phyloP scores from a whole-genome alignment of 306 rosid genomes.

The Acmispon strigosus region DNA sequence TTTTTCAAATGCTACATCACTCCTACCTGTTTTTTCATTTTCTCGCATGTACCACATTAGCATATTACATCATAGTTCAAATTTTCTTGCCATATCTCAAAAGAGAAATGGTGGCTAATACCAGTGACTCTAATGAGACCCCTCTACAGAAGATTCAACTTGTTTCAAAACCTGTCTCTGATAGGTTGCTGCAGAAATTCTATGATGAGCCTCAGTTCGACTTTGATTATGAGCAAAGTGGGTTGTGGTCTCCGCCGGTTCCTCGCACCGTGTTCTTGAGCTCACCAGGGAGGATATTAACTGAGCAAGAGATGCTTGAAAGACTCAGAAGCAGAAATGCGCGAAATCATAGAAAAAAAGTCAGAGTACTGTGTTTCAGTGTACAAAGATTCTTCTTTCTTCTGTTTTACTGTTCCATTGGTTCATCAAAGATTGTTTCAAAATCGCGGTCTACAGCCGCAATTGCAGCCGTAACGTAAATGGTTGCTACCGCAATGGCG shows the following conservation, averaged over 20 bases:
- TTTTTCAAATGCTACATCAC: slow-evolving; percentile 25
- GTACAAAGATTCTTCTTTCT: slow-evolving; percentile 17
- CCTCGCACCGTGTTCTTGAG: slow-evolving; percentile 52
- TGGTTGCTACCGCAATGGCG: no score
- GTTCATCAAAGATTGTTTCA: background rate
- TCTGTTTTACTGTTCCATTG: slow-evolving; percentile 22
- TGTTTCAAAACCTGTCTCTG: slow-evolving; percentile 54
- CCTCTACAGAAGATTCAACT: slow-evolving; percentile 33
- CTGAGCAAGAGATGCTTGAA: slow-evolving; percentile 44
- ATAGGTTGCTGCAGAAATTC: slow-evolving; percentile 55
- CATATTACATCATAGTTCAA: slow-evolving; percentile 1
- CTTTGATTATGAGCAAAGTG: slow-evolving; percentile 75
- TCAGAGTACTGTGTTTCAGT: slow-evolving; percentile 21
- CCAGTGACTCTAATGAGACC: slow-evolving; percentile 3
- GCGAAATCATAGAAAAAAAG: slow-evolving; percentile 12
- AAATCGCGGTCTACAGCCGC: no score
- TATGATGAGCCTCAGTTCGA: slow-evolving; percentile 51
- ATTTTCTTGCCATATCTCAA: background rate
- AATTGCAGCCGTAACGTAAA: no score
- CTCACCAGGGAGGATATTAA: slow-evolving; percentile 51
- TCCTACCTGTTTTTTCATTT: slow-evolving; percentile 13
- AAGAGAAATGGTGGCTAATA: slow-evolving; percentile 24
- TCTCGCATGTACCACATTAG: slow-evolving; percentile 16
- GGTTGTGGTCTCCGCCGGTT: slow-evolving; percentile 82
- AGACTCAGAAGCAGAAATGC: slow-evolving; percentile 36